A percentile compares a stretch with the other conserved stretches of the same genome.
Evolutionary conservation across 495 filamentous ascomycete species (phyloP).

Genomic region (Amorphotheca resinae): DNA sequence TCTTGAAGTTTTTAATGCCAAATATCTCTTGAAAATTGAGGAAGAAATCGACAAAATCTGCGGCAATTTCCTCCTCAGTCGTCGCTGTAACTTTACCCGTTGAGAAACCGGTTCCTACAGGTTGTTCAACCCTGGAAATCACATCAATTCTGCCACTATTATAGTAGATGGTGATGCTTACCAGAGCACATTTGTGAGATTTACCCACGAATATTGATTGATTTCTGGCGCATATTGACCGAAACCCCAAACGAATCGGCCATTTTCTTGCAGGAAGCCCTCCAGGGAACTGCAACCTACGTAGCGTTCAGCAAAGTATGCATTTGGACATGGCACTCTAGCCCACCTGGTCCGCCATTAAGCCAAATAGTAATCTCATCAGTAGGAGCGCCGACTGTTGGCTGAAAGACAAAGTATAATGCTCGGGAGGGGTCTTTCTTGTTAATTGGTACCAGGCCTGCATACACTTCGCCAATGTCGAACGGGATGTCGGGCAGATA

Average conservation of each 20-base stretch:
- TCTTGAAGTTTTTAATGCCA: slow-evolving; percentile 45
- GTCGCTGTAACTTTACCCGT: slow-evolving; percentile 40
- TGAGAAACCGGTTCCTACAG: slow-evolving; percentile 45
- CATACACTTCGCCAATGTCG: slow-evolving; percentile 54
- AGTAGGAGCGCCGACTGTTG: slow-evolving; percentile 33
- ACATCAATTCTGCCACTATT: too few species aligned
- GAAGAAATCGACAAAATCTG: slow-evolving; percentile 50
- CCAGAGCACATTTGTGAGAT: slow-evolving; percentile 53
- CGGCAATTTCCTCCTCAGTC: slow-evolving; percentile 41
- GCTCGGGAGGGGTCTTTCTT: slow-evolving; percentile 30
- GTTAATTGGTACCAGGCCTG: slow-evolving; percentile 46
- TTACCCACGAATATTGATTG: slow-evolving; percentile 56
- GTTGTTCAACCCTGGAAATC: slow-evolving; percentile 31
- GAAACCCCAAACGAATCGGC: slow-evolving; percentile 47
- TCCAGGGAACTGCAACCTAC: slow-evolving; percentile 52
- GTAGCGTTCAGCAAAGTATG: neutral
- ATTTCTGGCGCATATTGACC: slow-evolving; percentile 44
- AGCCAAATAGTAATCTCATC: slow-evolving; percentile 46
- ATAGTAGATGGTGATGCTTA: neutral
- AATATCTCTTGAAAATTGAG: slow-evolving; percentile 52
- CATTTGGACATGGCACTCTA: neutral
- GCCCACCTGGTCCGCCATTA: slow-evolving; percentile 27
- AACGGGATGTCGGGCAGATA: slow-evolving; percentile 52
- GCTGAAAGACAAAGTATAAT: slow-evolving; percentile 56
- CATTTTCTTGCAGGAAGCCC: slow-evolving; percentile 56